Conservation (phyloP, 305 asterid genomes). For the Fraxinus xanthoxyloides region DNA sequence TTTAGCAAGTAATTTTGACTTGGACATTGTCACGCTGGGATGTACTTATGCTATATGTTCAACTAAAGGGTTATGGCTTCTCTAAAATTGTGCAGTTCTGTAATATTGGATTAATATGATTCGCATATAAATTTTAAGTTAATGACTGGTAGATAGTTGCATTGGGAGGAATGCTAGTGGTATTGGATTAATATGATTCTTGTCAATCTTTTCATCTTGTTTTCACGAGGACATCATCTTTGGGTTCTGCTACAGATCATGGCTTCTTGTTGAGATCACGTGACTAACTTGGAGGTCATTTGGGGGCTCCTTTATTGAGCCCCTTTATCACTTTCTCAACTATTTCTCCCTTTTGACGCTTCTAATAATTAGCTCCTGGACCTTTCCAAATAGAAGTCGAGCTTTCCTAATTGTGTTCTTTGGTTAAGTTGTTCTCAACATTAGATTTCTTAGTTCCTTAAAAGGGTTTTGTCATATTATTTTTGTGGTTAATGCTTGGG, state of each 20-base stretch:
- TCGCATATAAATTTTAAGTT: background rate
- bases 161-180: background rate
- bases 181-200: background rate
- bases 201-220: background rate
- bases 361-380: background rate
- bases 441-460: background rate
- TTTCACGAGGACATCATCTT: background rate
- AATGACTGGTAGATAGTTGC: background rate
- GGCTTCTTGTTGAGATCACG: background rate
- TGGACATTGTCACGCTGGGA: background rate
- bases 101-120: background rate
- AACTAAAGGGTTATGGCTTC: background rate
- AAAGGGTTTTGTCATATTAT: background rate
- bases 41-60: background rate
- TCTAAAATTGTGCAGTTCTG: background rate
- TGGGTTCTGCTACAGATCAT: background rate
- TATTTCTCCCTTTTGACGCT: background rate
- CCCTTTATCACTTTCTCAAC: background rate
- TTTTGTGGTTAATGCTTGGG: background rate
- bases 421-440: background rate
- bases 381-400: background rate
- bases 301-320: background rate
- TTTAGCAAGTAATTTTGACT: background rate
- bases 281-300: background rate
- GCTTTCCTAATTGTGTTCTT: background rate